These are phyloP conservation scores for Crotalaria pallida DNA, from an alignment of 306 rosid species.

Conservation along the genomic window DNA sequence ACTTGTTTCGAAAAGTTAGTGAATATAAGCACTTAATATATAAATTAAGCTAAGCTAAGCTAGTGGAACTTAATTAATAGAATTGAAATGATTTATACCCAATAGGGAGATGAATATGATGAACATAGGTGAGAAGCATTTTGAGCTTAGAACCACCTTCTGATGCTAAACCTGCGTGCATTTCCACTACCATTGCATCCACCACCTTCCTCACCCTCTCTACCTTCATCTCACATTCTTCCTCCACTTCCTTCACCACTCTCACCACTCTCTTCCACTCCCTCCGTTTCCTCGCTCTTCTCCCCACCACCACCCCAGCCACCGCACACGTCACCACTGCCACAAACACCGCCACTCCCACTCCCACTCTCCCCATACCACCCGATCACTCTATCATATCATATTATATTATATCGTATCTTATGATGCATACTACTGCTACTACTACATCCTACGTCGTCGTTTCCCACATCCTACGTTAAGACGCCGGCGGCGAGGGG, in stretches of 20 bases:
- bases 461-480: too few relatives aligned
- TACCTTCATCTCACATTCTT: conserved; percentile 45
- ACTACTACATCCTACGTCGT: too few relatives aligned
- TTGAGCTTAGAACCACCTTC: conserved; percentile 90
- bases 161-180: conserved; percentile 91
- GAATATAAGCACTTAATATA: too few relatives aligned
- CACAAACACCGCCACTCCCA: conserved; percentile 49
- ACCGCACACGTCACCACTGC: conserved; percentile 65
- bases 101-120: conserved; percentile 58
- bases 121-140: conserved; percentile 75
- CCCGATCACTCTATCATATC: conserved; percentile 28
- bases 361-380: conserved; percentile 54
- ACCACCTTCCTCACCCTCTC: conserved; percentile 69
- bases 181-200: conserved; percentile 86
- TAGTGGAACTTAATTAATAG: too few relatives aligned
- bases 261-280: conserved; percentile 60
- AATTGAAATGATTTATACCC: too few relatives aligned
- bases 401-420: conserved; percentile 37
- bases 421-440: too few relatives aligned
- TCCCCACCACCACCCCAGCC: conserved; percentile 60
- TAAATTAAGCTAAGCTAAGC: too few relatives aligned
- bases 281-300: conserved; percentile 54
- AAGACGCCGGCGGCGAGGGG: too few relatives aligned
- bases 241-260: conserved; percentile 61
- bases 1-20: too few relatives aligned